Percentiles rank a stretch among this genome's conserved stretches.
Evolutionary conservation across 2,329 filamentous ascomycete species (phyloP).

Genomic region (Arthrobotrys pseudoclavata): DNA sequence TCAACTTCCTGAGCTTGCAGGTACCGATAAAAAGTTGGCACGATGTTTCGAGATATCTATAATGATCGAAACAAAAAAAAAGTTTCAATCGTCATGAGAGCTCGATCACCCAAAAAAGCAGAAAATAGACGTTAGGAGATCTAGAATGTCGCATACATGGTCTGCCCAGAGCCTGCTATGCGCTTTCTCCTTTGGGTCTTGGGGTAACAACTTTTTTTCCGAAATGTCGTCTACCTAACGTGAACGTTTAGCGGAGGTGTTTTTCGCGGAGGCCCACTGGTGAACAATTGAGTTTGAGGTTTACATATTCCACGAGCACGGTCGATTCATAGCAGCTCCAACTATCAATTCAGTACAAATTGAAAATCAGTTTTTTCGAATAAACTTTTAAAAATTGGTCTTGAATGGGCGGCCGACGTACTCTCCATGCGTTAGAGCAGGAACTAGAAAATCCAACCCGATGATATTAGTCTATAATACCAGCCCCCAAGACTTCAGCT

Average conservation of each 20-base stretch:
- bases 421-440: conserved; percentile 78
- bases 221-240: conserved; percentile 79
- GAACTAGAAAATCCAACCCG: conserved; percentile 70
- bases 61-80: conserved; percentile 14
- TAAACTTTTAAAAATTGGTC: not conserved
- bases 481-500: conserved; percentile 24
- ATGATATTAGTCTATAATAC: conserved; percentile 33
- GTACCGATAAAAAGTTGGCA: conserved; percentile 81
- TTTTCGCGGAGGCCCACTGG: conserved; percentile 7
- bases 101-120: not conserved
- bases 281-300: conserved; percentile 62
- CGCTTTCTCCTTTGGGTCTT: conserved; percentile 77
- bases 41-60: conserved; percentile 80
- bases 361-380: conserved; percentile 22
- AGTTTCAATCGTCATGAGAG: conserved; percentile 11
- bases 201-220: conserved; percentile 75
- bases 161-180: conserved; percentile 84
- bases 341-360: conserved; percentile 49
- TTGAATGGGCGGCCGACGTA: conserved; percentile 34
- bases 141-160: conserved; percentile 70
- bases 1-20: conserved; percentile 75
- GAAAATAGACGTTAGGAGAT: not conserved
- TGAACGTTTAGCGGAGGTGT: conserved; percentile 10
- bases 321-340: conserved; percentile 87
- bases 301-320: conserved; percentile 86